Evolutionary conservation across 176 grass and related monocot genomes (phyloP).

Genomic region (Pontederia paniculata): DNA sequence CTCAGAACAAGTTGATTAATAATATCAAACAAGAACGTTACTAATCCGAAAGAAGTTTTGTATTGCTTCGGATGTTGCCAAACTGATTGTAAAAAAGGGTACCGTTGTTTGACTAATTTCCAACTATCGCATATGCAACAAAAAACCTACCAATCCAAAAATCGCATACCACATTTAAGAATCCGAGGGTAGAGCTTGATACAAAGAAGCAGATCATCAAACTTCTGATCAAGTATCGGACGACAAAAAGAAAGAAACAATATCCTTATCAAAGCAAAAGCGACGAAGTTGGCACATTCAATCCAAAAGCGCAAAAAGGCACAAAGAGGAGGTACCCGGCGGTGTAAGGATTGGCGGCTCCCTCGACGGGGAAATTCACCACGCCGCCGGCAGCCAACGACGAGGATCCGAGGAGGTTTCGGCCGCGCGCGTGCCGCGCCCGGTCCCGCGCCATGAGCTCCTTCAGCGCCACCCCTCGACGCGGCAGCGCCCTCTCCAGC

Average conservation of each 20-base stretch:
- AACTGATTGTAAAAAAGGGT: no score
- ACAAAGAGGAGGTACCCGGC: constrained; percentile 45
- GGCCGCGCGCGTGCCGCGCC: constrained; percentile 32
- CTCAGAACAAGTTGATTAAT: no score
- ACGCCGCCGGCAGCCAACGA: constrained; percentile 29
- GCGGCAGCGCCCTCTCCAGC: constrained; percentile 66
- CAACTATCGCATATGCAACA: no score
- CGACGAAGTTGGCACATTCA: background rate
- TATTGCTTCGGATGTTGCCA: no score
- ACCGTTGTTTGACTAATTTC: no score
- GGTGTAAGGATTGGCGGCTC: constrained; percentile 77
- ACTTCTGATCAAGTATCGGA: no score
- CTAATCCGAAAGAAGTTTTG: no score
- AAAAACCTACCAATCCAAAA: no score
- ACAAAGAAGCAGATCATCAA: no score
- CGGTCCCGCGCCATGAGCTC: constrained; percentile 54
- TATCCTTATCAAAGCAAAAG: background rate
- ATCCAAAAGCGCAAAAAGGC: background rate
- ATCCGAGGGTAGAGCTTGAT: no score
- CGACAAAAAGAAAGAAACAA: background rate
- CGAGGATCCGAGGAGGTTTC: constrained; percentile 27
- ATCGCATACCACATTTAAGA: no score
- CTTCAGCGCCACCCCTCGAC: constrained; percentile 40
- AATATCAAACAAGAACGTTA: no score
- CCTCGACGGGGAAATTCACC: constrained; percentile 76